These are phyloP conservation scores for Ormosia semicastrata DNA, from an alignment of 306 rosid species.

Conservation along the genomic window DNA sequence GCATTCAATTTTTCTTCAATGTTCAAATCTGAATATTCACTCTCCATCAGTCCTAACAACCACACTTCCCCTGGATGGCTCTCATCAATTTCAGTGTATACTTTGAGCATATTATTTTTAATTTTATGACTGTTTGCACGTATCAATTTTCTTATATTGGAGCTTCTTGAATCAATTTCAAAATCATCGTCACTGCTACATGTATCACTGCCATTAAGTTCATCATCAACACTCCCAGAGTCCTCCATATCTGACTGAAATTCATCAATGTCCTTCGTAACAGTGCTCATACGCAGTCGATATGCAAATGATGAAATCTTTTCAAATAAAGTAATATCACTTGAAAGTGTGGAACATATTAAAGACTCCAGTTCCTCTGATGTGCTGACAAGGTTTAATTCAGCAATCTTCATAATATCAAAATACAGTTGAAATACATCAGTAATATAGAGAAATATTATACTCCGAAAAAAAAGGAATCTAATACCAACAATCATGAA, in stretches of 20 bases:
- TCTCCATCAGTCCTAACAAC: constrained; percentile 88
- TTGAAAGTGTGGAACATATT: constrained; percentile 76
- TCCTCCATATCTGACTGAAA: constrained; percentile 75
- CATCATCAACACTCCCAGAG: constrained; percentile 82
- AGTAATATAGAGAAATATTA: constrained; percentile 11
- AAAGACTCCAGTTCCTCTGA: constrained; percentile 70
- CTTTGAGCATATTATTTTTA: constrained; percentile 38
- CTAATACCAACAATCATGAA: neutral
- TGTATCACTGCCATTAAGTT: constrained; percentile 39
- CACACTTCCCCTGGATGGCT: constrained; percentile 91
- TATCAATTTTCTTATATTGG: constrained; percentile 39
- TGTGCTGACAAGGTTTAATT: constrained; percentile 63
- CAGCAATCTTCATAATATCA: constrained; percentile 62
- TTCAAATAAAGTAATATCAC: constrained; percentile 92
- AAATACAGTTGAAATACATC: constrained; percentile 35
- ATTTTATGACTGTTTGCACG: constrained; percentile 22
- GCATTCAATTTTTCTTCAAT: constrained; percentile 89
- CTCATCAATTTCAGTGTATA: constrained; percentile 85
- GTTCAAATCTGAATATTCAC: constrained; percentile 88
- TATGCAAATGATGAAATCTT: constrained; percentile 89
- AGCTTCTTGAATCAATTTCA: constrained; percentile 47
- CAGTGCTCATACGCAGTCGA: constrained; percentile 70
- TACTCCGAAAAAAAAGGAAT: neutral
- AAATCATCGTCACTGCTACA: constrained; percentile 67
- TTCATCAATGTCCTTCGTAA: constrained; percentile 58